Evolutionary conservation across 1,139 yeast genomes (phyloP).

Genomic region (Geotrichum klebahnii): DNA sequence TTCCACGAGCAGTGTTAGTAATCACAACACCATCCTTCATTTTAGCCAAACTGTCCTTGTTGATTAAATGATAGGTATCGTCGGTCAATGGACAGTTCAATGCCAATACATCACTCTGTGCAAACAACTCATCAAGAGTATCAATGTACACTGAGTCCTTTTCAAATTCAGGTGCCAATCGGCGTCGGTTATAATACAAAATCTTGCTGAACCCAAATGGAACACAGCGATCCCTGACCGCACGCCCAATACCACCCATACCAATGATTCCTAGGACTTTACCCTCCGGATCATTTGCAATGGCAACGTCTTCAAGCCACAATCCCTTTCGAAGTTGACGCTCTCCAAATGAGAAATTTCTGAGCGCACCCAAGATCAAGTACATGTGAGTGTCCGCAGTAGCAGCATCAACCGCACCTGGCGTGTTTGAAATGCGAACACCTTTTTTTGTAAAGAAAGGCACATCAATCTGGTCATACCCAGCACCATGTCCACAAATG

Average conservation of each 20-base stretch:
- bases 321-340: conserved; percentile 40
- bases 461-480: conserved; percentile 67
- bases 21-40: conserved; percentile 68
- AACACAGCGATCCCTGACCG: conserved; percentile 58
- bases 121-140: conserved; percentile 53
- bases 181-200: conserved; percentile 59
- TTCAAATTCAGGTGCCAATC: conserved; percentile 52
- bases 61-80: conserved; percentile 52
- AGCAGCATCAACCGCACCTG: conserved; percentile 65
- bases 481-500: conserved; percentile 84
- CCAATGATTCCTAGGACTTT: conserved; percentile 70
- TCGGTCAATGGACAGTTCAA: conserved; percentile 60
- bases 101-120: conserved; percentile 55
- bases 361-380: conserved; percentile 54
- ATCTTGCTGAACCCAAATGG: conserved; percentile 63
- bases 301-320: conserved; percentile 36
- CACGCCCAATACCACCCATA: conserved; percentile 79
- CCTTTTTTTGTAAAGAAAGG: conserved; percentile 47
- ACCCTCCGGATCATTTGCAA: conserved; percentile 54
- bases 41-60: conserved; percentile 49
- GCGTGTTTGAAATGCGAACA: conserved; percentile 65
- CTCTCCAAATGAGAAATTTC: conserved; percentile 51
- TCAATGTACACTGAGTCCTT: conserved; percentile 49
- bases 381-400: conserved; percentile 71
- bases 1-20: conserved; percentile 65